Conservation (phyloP, 2,329 filamentous ascomycete genomes). For the Teratosphaeria destructans region DNA sequence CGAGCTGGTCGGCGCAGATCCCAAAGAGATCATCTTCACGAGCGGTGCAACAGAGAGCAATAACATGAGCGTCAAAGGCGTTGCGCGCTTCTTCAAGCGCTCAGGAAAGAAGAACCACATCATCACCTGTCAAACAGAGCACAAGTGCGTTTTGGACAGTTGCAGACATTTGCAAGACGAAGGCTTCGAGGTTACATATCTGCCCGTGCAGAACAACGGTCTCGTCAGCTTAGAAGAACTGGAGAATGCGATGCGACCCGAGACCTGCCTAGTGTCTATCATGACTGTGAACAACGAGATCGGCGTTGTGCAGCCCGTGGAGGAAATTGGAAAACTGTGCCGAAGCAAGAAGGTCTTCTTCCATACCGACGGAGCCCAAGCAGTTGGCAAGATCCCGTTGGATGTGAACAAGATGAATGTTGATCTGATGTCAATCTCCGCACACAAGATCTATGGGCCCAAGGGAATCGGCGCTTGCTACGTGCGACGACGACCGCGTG, state of each 20-base stretch:
- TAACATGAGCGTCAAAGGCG: conserved; percentile 99
- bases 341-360: conserved; percentile 91
- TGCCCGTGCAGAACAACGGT: conserved; percentile 82
- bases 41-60: conserved; percentile 97
- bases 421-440: conserved; percentile 96
- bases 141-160: conserved; percentile 97
- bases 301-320: conserved; percentile 92
- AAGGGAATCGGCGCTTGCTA: conserved; percentile 97
- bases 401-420: conserved; percentile 98
- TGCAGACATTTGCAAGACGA: conserved; percentile 95
- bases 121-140: conserved; percentile 93
- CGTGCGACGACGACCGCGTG: conserved; percentile 80
- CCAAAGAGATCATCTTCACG: conserved; percentile 98
- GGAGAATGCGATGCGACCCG: conserved; percentile 78
- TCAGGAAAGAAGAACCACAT: conserved; percentile 97
- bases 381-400: conserved; percentile 94
- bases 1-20: conserved; percentile 77
- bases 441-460: conserved; percentile 96
- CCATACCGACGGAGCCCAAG: conserved; percentile 93
- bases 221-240: conserved; percentile 74
- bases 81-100: conserved; percentile 87
- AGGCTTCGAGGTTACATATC: conserved; percentile 92
- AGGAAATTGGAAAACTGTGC: conserved; percentile 87
- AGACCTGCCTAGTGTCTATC: conserved; percentile 86
- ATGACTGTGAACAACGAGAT: conserved; percentile 99